Conservation (phyloP, 768 basidiomycete species). For the Plicaturopsis crispa region DNA sequence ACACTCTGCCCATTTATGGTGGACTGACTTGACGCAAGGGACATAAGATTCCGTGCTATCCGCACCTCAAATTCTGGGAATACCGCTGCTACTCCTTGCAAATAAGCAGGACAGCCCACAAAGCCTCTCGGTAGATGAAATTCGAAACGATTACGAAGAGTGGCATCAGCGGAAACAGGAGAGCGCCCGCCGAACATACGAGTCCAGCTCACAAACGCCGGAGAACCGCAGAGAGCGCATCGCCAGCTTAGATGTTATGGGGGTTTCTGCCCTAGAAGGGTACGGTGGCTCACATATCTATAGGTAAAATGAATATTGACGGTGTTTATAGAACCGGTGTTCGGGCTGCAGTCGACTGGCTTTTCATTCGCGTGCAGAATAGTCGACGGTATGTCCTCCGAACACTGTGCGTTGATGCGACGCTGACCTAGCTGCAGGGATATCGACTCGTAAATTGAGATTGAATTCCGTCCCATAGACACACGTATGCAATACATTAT, state of each 20-base stretch:
- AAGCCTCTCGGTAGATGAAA: conserved; percentile 83
- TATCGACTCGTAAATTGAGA: too few relatives aligned
- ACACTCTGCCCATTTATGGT: conserved; percentile 2
- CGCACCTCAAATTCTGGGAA: conserved; percentile 81
- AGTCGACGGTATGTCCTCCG: conserved; percentile 49
- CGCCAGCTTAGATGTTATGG: conserved; percentile 83
- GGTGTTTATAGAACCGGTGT: conserved; percentile 75
- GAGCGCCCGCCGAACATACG: conserved; percentile 49
- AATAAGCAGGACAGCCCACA: conserved; percentile 90
- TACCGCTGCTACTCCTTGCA: conserved; percentile 86
- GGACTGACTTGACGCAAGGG: conserved; percentile 14
- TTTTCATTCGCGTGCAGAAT: conserved; percentile 90
- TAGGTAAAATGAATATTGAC: too few relatives aligned
- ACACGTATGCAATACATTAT: too few relatives aligned
- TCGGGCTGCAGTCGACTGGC: conserved; percentile 86
- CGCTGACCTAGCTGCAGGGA: neutral
- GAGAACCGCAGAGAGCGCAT: conserved; percentile 44
- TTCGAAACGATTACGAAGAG: conserved; percentile 81
- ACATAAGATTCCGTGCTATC: conserved; percentile 75
- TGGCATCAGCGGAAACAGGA: conserved; percentile 77
- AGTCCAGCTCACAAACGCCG: conserved; percentile 37
- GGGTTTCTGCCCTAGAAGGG: conserved; percentile 89
- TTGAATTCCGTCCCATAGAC: too few relatives aligned
- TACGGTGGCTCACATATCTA: too few relatives aligned
- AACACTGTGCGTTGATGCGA: neutral